Evolutionary conservation across 129 eudicot species (phyloP).

Genomic region (Lactuca saligna): DNA sequence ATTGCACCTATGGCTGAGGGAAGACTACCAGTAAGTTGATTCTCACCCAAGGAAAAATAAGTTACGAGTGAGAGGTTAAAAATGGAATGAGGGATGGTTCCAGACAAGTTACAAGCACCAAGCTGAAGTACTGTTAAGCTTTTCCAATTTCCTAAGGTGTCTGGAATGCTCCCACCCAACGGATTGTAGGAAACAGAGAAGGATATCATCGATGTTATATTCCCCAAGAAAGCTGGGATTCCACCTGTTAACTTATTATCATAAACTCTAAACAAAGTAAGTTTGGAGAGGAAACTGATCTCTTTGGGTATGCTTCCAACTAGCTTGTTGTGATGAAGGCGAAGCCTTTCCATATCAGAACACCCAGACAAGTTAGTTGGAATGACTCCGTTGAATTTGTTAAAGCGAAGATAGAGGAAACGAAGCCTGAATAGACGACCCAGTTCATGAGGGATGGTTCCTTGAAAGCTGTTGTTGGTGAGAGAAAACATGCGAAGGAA

Average conservation of each 20-base stretch:
- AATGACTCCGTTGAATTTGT: neutral
- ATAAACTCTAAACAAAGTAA: no score
- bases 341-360: neutral
- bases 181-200: neutral
- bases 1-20: constrained; percentile 15
- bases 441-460: neutral
- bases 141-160: neutral
- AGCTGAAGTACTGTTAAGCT: neutral
- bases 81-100: constrained; percentile 25
- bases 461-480: neutral
- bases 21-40: constrained; percentile 22
- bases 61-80: constrained; percentile 22
- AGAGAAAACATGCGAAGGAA: neutral
- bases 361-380: neutral
- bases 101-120: constrained; percentile 13
- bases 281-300: neutral
- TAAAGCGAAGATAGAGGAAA: neutral
- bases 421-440: neutral
- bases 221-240: neutral
- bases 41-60: neutral
- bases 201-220: neutral
- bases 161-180: neutral
- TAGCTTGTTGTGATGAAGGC: neutral
- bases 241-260: neutral
- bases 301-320: neutral